Evolutionary conservation across 2,329 filamentous ascomycete species (phyloP).

Genomic region (Ilyonectria mors-panacis): DNA sequence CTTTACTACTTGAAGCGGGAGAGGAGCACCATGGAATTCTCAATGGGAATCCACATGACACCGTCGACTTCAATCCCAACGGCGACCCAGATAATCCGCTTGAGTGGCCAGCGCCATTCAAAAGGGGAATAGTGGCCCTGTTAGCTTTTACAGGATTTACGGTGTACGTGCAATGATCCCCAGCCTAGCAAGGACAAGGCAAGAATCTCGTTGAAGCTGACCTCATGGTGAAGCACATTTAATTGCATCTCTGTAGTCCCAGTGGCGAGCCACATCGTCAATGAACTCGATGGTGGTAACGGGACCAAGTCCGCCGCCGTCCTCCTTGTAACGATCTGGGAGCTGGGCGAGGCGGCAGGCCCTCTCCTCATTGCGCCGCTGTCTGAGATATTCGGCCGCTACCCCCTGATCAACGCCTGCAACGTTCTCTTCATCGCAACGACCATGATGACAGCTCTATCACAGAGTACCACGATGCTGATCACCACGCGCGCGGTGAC

Average conservation of each 20-base stretch:
- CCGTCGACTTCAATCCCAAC: not conserved
- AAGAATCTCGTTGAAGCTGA: no score
- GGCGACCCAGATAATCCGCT: not conserved
- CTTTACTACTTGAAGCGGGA: no score
- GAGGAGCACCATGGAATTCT: no score
- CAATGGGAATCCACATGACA: no score
- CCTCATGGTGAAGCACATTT: conserved; percentile 72
- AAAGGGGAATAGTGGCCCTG: conserved; percentile 67
- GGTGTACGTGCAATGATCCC: no score
- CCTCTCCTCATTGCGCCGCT: conserved; percentile 73
- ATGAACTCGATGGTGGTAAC: conserved; percentile 60
- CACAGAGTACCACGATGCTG: no score
- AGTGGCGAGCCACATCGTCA: conserved; percentile 65
- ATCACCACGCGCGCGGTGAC: no score
- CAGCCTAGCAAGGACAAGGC: no score
- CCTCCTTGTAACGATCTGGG: conserved; percentile 79
- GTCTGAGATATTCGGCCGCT: conserved; percentile 72
- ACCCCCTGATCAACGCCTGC: conserved; percentile 66
- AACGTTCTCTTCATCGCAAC: conserved; percentile 53
- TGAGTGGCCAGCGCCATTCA: conserved; percentile 64
- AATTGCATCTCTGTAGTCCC: conserved; percentile 71
- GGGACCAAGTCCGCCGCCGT: conserved; percentile 49
- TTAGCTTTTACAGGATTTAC: conserved; percentile 63
- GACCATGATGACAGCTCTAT: no score
- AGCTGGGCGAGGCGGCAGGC: conserved; percentile 75